Percentiles rank a stretch among this genome's conserved stretches.
These are phyloP conservation scores for Sphenostylis stenocarpa DNA, from an alignment of 306 rosid species.

Conservation along the genomic window DNA sequence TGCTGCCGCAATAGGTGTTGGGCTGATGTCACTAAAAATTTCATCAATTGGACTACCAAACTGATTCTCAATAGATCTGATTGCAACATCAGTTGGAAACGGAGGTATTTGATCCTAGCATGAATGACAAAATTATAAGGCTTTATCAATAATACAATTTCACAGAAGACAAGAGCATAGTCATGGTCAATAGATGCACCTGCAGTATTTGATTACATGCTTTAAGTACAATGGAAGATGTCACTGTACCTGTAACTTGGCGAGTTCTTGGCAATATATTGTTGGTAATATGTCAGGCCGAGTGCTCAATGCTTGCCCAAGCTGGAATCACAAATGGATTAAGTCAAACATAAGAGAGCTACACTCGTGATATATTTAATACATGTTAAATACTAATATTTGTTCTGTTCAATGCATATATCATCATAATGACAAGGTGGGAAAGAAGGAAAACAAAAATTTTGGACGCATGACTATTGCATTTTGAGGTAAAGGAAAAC, in stretches of 20 bases:
- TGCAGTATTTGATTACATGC: conserved; percentile 30
- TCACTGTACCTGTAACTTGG: conserved; percentile 73
- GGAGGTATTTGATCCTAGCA: conserved; percentile 96
- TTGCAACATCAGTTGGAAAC: conserved; percentile 73
- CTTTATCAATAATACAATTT: conserved; percentile 17
- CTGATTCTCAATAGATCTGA: conserved; percentile 76
- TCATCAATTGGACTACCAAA: conserved; percentile 67
- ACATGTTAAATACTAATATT: not conserved
- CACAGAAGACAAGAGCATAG: conserved; percentile 6
- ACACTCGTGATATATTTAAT: conserved; percentile 8
- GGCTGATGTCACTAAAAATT: conserved; percentile 74
- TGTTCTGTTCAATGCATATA: conserved; percentile 2
- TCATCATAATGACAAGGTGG: not conserved
- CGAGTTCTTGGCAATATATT: conserved; percentile 88
- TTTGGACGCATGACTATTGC: conserved; percentile 11
- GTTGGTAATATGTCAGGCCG: conserved; percentile 87
- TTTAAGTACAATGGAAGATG: conserved; percentile 30
- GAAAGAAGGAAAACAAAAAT: not conserved
- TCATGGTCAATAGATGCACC: conserved; percentile 27
- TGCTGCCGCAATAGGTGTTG: conserved; percentile 90
- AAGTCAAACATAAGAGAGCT: conserved; percentile 30
- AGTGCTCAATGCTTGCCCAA: conserved; percentile 97
- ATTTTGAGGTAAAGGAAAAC: conserved; percentile 24
- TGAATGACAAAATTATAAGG: conserved; percentile 4
- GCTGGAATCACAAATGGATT: conserved; percentile 61